Evolutionary conservation across 805 yeast genomes (phyloP).

Genomic region (Candida xyloterini): DNA sequence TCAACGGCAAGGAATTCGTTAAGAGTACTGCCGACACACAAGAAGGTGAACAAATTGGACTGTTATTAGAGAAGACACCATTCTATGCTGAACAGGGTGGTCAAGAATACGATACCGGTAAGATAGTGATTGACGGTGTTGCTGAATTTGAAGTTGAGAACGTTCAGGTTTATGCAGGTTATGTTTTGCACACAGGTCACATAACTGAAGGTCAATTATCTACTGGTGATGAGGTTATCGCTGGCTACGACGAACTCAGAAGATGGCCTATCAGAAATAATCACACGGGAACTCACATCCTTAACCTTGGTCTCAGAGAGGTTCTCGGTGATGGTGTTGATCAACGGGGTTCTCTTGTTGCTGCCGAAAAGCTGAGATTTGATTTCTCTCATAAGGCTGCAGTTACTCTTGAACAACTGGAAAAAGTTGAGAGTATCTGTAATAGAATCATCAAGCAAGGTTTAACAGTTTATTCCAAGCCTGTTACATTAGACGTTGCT

Average conservation of each 20-base stretch:
- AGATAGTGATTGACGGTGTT: slow-evolving; percentile 79
- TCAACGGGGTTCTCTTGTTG: slow-evolving; percentile 95
- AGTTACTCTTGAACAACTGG: slow-evolving; percentile 65
- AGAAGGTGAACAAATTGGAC: slow-evolving; percentile 61
- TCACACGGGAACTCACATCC: slow-evolving; percentile 97
- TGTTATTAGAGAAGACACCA: slow-evolving; percentile 84
- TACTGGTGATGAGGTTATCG: slow-evolving; percentile 70
- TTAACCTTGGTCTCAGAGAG: slow-evolving; percentile 83
- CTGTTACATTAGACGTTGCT: slow-evolving; percentile 73
- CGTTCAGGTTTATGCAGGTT: slow-evolving; percentile 92
- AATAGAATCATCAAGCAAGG: slow-evolving; percentile 70
- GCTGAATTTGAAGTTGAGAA: slow-evolving; percentile 88
- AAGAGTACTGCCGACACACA: slow-evolving; percentile 36
- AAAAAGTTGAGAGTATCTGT: slow-evolving; percentile 70
- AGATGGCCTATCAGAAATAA: slow-evolving; percentile 96
- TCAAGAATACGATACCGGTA: slow-evolving; percentile 95
- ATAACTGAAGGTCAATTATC: slow-evolving; percentile 71
- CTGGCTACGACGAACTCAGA: slow-evolving; percentile 87
- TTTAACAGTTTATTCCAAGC: slow-evolving; percentile 73
- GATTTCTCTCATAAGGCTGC: slow-evolving; percentile 95
- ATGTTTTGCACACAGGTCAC: slow-evolving; percentile 90
- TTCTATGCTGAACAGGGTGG: slow-evolving; percentile 99
- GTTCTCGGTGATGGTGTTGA: slow-evolving; percentile 86
- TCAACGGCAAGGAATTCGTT: slow-evolving; percentile 62
- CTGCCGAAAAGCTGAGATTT: slow-evolving; percentile 91